Conservation (phyloP, 1,284 basidiomycete genomes). For the Sanghuangporus baumii region DNA sequence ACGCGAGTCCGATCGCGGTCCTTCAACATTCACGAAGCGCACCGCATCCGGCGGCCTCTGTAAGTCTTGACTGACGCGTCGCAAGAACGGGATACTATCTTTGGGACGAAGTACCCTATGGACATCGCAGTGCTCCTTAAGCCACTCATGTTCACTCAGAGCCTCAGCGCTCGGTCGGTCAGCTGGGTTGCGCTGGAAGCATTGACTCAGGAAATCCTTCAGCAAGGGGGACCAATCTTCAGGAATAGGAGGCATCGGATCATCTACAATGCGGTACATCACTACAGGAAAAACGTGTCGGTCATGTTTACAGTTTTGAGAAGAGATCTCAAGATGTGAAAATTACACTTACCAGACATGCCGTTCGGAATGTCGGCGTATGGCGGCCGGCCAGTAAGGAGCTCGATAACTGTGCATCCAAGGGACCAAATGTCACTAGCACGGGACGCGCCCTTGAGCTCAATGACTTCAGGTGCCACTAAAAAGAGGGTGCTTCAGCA, state of each 20-base stretch:
- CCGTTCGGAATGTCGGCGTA: conserved; percentile 42
- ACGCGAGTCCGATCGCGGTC: conserved; percentile 37
- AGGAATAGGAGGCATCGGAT: conserved; percentile 47
- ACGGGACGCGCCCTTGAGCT: conserved; percentile 51
- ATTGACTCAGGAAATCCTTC: conserved; percentile 40
- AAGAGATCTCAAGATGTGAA: conserved; percentile 2
- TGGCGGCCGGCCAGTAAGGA: conserved; percentile 52
- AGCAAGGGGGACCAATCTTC: conserved; percentile 37
- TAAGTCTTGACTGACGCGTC: conserved; percentile 81
- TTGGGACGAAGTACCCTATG: conserved; percentile 80
- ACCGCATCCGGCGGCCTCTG: conserved; percentile 55
- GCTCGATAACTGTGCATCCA: conserved; percentile 54
- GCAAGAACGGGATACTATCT: conserved; percentile 91
- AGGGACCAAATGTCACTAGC: conserved; percentile 57
- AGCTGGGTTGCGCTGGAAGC: conserved; percentile 48
- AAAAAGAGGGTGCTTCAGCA: conserved; percentile 6
- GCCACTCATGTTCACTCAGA: conserved; percentile 50
- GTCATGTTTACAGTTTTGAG: not conserved
- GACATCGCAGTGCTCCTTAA: conserved; percentile 60
- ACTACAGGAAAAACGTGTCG: conserved; percentile 24
- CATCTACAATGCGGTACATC: conserved; percentile 56
- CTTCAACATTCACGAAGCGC: conserved; percentile 47
- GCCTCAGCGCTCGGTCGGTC: conserved; percentile 42
- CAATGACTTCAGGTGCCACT: conserved; percentile 72
- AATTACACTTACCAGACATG: conserved; percentile 35